Conservation (phyloP, 148 eudicot genomes). For the Chenopodium berlandieri region DNA sequence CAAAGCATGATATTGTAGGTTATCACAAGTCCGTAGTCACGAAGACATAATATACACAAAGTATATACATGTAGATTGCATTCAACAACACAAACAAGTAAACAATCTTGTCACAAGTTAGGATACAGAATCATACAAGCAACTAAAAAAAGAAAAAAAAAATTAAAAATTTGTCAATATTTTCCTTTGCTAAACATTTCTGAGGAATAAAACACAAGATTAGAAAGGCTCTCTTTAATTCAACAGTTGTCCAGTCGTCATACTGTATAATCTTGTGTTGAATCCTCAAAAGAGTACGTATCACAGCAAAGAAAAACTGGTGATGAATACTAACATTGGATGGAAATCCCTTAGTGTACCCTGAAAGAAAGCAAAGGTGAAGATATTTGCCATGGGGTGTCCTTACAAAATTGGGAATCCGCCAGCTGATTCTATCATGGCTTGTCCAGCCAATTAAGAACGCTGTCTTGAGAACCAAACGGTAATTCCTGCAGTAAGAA, state of each 20-base stretch:
- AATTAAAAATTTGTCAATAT: background rate
- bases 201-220: constrained; percentile 5
- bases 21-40: background rate
- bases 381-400: background rate
- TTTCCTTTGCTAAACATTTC: background rate
- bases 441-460: constrained; percentile 54
- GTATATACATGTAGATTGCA: background rate
- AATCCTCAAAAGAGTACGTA: background rate
- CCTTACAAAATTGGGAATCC: constrained; percentile 20
- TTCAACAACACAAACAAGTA: background rate
- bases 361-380: background rate
- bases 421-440: constrained; percentile 15
- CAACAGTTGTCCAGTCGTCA: background rate
- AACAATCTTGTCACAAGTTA: constrained; percentile 1
- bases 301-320: constrained; percentile 9
- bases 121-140: constrained; percentile 20
- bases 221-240: background rate
- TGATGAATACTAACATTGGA: background rate
- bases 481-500: constrained; percentile 53
- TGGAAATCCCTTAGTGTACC: constrained; percentile 8
- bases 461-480: constrained; percentile 74
- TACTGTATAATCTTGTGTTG: background rate
- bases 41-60: background rate
- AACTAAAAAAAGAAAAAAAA: background rate
- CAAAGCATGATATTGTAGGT: background rate